Percentiles rank a stretch among this genome's conserved stretches.
These are phyloP conservation scores for Tuber umbilicatum DNA, from an alignment of 495 filamentous ascomycete genomes.

Conservation along the genomic window DNA sequence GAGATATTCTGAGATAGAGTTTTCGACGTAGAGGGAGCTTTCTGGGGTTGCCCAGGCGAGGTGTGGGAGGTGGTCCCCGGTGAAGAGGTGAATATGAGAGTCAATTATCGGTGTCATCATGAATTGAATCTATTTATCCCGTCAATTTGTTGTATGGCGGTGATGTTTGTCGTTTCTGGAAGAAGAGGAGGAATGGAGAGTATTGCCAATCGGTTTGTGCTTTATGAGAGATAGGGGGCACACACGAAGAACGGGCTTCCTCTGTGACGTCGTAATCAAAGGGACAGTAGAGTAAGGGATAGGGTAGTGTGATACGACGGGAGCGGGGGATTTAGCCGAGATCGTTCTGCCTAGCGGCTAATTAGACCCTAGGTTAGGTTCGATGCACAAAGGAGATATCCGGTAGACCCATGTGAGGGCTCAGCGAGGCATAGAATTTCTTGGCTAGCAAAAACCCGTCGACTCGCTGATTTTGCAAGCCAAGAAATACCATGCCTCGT, in stretches of 20 bases:
- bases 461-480: too few relatives aligned
- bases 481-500: too few relatives aligned
- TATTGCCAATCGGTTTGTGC: background rate
- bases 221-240: background rate
- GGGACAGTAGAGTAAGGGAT: background rate
- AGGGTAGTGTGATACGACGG: background rate
- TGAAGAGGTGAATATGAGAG: conserved; percentile 83
- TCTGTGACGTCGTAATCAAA: background rate
- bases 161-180: background rate
- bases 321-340: background rate
- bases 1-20: conserved; percentile 58
- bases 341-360: background rate
- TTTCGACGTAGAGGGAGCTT: conserved; percentile 53
- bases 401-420: too few relatives aligned
- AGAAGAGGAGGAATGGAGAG: background rate
- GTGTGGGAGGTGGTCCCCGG: conserved; percentile 54
- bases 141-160: background rate
- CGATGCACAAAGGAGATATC: background rate
- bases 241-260: background rate
- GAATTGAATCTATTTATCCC: background rate
- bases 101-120: conserved; percentile 53
- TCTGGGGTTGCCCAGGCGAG: conserved; percentile 59
- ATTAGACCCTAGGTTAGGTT: background rate
- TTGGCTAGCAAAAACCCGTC: too few relatives aligned
- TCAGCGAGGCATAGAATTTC: too few relatives aligned